Percentiles rank a stretch among this genome's conserved stretches.
phyloP scores from a whole-genome alignment of 768 basidiomycete genomes.

The Trametes maxima region DNA sequence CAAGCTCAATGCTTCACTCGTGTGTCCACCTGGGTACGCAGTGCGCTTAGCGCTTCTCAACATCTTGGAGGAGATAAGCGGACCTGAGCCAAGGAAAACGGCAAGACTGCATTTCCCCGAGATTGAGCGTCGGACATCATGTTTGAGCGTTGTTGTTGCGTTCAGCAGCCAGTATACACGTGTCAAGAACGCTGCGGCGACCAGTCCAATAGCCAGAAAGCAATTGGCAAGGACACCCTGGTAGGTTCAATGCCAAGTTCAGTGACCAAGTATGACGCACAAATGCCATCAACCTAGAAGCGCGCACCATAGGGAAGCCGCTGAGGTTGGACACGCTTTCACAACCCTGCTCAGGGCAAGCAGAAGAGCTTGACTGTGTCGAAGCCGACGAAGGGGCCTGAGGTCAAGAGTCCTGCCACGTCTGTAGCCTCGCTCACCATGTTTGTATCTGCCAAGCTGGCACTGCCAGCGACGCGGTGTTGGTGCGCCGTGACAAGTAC shows the following conservation, averaged over 20 bases:
- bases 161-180: constrained; percentile 7
- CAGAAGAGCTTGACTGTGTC: not conserved
- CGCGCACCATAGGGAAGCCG: constrained; percentile 2
- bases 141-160: constrained; percentile 7
- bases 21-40: constrained; percentile 79
- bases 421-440: constrained; percentile 4
- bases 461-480: not conserved
- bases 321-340: not conserved
- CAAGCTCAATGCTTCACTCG: constrained; percentile 79
- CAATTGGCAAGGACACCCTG: not conserved
- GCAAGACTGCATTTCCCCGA: constrained; percentile 54
- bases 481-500: constrained; percentile 1
- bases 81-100: constrained; percentile 93
- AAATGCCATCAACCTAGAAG: not conserved
- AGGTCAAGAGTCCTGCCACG: not conserved
- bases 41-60: not conserved
- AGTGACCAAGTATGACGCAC: not conserved
- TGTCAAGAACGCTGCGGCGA: not conserved
- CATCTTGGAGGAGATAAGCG: constrained; percentile 22
- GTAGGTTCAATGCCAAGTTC: not conserved
- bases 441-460: constrained; percentile 12
- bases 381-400: not conserved
- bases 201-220: not conserved
- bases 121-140: not conserved
- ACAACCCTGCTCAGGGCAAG: not conserved